Conservation (phyloP, 441 rosid species). For the Eruca vesicaria region DNA sequence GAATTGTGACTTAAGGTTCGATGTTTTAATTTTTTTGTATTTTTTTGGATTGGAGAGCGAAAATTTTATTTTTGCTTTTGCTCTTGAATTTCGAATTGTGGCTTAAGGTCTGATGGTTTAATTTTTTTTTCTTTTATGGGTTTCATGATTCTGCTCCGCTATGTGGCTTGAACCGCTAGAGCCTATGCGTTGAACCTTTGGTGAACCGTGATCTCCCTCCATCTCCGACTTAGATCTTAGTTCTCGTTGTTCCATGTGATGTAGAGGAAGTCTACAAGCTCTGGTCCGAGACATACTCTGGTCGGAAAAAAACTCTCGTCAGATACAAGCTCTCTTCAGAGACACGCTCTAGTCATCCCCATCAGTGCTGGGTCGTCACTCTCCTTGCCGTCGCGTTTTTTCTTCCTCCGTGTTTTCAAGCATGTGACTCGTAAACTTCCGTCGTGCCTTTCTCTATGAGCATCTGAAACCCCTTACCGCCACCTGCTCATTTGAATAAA, state of each 20-base stretch:
- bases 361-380: not conserved
- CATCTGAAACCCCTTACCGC: not conserved
- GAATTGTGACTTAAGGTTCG: no score
- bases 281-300: not conserved
- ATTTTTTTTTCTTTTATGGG: no score
- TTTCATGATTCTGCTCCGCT: no score
- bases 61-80: no score
- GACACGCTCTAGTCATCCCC: not conserved
- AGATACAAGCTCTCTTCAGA: not conserved
- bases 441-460: not conserved
- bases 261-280: not conserved
- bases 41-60: no score
- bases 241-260: not conserved
- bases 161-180: no score
- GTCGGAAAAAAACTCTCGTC: not conserved
- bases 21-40: no score
- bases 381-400: not conserved
- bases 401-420: not conserved
- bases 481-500: not conserved
- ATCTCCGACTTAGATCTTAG: not conserved
- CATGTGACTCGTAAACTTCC: not conserved
- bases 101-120: no score
- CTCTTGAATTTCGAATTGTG: no score
- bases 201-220: not conserved
- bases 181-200: not conserved